These are phyloP conservation scores for Hypoxylon sp. DNA, from an alignment of 2,329 filamentous ascomycete genomes.

Conservation along the genomic window DNA sequence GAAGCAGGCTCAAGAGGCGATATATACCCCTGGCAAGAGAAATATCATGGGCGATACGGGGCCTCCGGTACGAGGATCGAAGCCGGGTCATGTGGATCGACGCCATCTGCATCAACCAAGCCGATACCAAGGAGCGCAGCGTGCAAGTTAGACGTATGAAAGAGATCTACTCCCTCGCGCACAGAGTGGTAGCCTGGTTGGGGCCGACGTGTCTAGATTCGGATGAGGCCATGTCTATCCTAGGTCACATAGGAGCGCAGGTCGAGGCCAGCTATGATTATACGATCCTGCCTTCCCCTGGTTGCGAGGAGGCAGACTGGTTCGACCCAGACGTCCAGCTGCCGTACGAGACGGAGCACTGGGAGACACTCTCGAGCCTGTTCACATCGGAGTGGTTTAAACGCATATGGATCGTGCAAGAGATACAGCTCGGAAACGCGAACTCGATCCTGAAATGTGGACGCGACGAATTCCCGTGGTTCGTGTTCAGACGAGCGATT, in stretches of 20 bases:
- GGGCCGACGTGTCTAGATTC: slow-evolving; percentile 15
- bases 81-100: slow-evolving; percentile 35
- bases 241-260: slow-evolving; percentile 18
- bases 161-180: slow-evolving; percentile 26
- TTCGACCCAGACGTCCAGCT: background rate
- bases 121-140: slow-evolving; percentile 16
- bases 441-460: slow-evolving; percentile 30
- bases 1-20: background rate
- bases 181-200: slow-evolving; percentile 31
- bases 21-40: slow-evolving; percentile 6
- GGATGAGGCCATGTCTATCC: slow-evolving; percentile 9
- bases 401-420: slow-evolving; percentile 35
- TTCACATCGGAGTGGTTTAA: slow-evolving; percentile 5
- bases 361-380: slow-evolving; percentile 10
- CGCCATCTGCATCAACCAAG: slow-evolving; percentile 35
- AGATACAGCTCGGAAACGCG: slow-evolving; percentile 25
- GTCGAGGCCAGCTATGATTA: slow-evolving; percentile 3
- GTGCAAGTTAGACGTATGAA: slow-evolving; percentile 34
- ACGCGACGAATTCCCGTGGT: slow-evolving; percentile 23
- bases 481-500: slow-evolving; percentile 22
- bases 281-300: background rate
- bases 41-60: slow-evolving; percentile 22
- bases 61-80: slow-evolving; percentile 24
- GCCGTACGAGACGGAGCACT: slow-evolving; percentile 5
- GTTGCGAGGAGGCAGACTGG: slow-evolving; percentile 13